phyloP scores from a whole-genome alignment of 306 rosid species.

The Cicer cuneatum region DNA sequence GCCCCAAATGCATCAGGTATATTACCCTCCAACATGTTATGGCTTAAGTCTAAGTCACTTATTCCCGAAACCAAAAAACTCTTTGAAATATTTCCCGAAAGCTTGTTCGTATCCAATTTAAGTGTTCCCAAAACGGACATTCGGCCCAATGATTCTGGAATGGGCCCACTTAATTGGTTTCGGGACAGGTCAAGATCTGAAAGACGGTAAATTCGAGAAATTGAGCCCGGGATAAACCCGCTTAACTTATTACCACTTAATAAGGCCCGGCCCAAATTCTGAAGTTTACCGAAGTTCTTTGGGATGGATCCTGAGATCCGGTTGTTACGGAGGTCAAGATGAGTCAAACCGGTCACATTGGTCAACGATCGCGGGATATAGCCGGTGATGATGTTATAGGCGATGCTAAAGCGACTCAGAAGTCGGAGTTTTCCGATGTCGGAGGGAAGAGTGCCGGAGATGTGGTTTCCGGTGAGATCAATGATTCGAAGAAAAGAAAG shows the following conservation, averaged over 20 bases:
- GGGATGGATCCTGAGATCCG: constrained; percentile 66
- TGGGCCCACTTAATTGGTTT: constrained; percentile 61
- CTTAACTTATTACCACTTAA: constrained; percentile 67
- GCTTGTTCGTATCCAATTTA: constrained; percentile 63
- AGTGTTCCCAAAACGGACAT: constrained; percentile 67
- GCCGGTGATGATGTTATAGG: constrained; percentile 72
- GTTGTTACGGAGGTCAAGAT: constrained; percentile 84
- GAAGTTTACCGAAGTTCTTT: constrained; percentile 47
- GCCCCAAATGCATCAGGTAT: constrained; percentile 64
- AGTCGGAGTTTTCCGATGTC: constrained; percentile 62
- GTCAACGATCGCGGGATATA: constrained; percentile 60
- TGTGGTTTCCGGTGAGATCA: constrained; percentile 71
- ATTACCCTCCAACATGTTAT: constrained; percentile 52
- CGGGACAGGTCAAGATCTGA: constrained; percentile 77
- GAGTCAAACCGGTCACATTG: constrained; percentile 54
- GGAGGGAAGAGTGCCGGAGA: constrained; percentile 62
- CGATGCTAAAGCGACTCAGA: constrained; percentile 58
- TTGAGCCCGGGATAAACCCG: constrained; percentile 64
- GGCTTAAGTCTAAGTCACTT: constrained; percentile 63
- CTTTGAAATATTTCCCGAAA: constrained; percentile 59
- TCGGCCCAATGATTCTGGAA: constrained; percentile 61
- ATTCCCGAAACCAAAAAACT: constrained; percentile 60
- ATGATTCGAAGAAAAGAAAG: constrained; percentile 73
- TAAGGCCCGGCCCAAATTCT: constrained; percentile 64
- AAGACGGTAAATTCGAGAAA: constrained; percentile 61